Base-by-base conservation (phyloP, 768 basidiomycete genomes). In the Hemileccinum impolitum region DNA sequence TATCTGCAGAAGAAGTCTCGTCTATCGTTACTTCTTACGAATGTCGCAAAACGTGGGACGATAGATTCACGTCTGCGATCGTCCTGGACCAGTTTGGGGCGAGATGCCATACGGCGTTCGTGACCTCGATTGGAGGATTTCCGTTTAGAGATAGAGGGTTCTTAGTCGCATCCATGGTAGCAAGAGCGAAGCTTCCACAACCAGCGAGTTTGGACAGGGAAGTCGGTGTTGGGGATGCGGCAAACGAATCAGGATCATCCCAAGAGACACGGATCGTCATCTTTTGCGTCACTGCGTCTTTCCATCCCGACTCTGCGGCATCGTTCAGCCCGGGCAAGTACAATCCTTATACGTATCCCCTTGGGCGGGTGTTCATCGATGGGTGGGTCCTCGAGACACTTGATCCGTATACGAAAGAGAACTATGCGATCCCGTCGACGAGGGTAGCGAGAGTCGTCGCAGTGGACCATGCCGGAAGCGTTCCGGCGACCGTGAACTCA, bases 321-420 rank as follows among this genome's bases (percentile, higher is more conserved):
- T 61, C 70, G 1, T 90, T 89, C 61, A 74, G 78, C 18, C 38
- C 77, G 2, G 62, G 68, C 7, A 92, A 90, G 63, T 87, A 89
- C 66, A 97, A 98, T 65, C 74, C 90, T 0, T 79, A 81, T 45
- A 60, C 50, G 1, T 75, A 91, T 9, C 90, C 91, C 0, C 73
- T 90, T 14, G 95, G 93, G 2, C 81, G 87, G 13, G 74, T 92
- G 30, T 84, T 89, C 55, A 71, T 99, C 6, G 94, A 97, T 60
- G 95, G 89, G 2, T 99, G 96, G 96, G 83, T 95, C 28, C 69
- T 96, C 59, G 94, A 99, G 72, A 97, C 95, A 4, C 78, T 98
- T 40, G 95, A 98, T 62, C 94, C 94, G 0, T 97, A 97, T 57
- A 87, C 91, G 19, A 85, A 85, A 52, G 93, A 95, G 68, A 92